A percentile compares a stretch with the other conserved stretches of the same genome.
Conservation (phyloP, 2,329 filamentous ascomycete genomes). For the Pestalotiopsis fici region DNA sequence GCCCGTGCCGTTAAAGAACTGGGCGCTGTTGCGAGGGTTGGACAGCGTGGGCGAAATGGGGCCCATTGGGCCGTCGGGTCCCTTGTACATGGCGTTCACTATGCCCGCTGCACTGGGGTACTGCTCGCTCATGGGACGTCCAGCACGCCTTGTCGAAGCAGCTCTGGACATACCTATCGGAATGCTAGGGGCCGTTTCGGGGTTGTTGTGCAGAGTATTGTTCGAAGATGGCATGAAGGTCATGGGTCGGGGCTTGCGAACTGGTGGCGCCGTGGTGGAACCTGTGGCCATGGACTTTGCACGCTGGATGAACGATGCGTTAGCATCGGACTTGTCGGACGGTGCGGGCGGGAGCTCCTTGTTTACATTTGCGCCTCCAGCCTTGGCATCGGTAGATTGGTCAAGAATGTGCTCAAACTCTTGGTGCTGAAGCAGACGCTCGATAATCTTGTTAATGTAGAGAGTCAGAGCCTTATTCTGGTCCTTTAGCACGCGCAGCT, state of each 20-base stretch:
- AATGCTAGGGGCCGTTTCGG: conserved; percentile 74
- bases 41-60: conserved; percentile 61
- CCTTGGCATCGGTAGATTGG: conserved; percentile 68
- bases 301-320: conserved; percentile 61
- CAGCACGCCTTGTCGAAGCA: conserved; percentile 47
- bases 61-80: conserved; percentile 63
- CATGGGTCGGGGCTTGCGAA: conserved; percentile 51
- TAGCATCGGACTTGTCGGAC: conserved; percentile 46
- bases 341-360: conserved; percentile 86
- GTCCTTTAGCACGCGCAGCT: conserved; percentile 80
- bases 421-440: conserved; percentile 88
- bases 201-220: conserved; percentile 55
- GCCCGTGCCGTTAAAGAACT: conserved; percentile 54
- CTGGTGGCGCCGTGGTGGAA: conserved; percentile 15
- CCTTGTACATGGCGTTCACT: conserved; percentile 88
- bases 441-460: conserved; percentile 99
- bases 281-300: conserved; percentile 61
- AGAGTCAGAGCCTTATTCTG: conserved; percentile 96
- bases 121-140: conserved; percentile 66
- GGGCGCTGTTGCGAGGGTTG: conserved; percentile 61
- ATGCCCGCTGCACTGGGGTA: conserved; percentile 66
- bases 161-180: conserved; percentile 63
- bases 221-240: conserved; percentile 51
- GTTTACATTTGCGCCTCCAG: conserved; percentile 56
- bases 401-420: conserved; percentile 94